Base-by-base conservation (phyloP, 192 early-diverging fungal species). In the Anaeromyces robustus region DNA sequence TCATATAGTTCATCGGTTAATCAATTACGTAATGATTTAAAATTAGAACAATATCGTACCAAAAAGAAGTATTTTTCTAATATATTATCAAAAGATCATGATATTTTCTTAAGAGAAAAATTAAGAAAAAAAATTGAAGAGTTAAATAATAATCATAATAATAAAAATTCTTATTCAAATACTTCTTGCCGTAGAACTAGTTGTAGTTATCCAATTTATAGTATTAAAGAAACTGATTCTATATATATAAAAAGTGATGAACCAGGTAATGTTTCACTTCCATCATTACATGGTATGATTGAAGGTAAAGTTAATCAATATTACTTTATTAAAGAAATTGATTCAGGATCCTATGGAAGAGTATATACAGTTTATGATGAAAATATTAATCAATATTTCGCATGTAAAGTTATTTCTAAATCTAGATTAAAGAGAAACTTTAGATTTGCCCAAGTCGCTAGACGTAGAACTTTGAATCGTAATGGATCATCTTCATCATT, bases 391-490 rank as follows among this genome's bases (percentile, higher is more conserved):
- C 26, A 84, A 18, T 88, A 87, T 77, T 92, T 89, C 79, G 90
- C 90, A 4, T 90, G 88, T 83, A 92, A 92, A 79, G 86, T 91
- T 29, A 81, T 92, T 2, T 89, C 87, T 39, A 92, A 92, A 82
- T 77, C 79, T 16, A 81, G 89, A 77, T 59, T 92, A n/a, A 30
- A 85, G 80, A 87, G 86, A 59, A 88, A 91, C 81, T 89, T 89
- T 52, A 84, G 89, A 39, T 91, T 83, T 82, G 9, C 43, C 32
- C 80, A 30, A 22, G 18, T 43, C 9, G 37, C n/a, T 18, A 26
- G 83, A 28, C 77, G 52, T 17, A 84, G 84, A 79, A 30, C 29
- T 26, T 11, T 77, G 30, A 77, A 29, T 1, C 16, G 2, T 81
- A 52, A 37, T 29, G 30, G 17, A 29, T 9, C 30, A 29, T 43